Percentiles rank a stretch among this genome's conserved stretches.
phyloP scores from a whole-genome alignment of 139 green algal genomes.

The Pleodorina starrii region DNA sequence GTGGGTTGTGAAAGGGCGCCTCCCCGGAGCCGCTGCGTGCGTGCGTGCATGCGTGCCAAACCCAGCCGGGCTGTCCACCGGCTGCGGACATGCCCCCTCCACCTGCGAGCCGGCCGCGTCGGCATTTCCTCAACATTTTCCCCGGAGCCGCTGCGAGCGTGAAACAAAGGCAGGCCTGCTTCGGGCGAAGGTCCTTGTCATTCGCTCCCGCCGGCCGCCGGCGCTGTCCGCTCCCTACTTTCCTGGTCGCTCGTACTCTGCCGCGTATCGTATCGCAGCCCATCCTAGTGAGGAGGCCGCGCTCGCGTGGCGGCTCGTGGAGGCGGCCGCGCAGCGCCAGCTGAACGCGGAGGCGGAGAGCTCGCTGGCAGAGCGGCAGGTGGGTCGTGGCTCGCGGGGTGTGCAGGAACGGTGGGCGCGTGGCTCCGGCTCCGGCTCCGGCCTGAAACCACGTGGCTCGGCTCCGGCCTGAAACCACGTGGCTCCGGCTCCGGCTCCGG shows the following conservation, averaged over 20 bases:
- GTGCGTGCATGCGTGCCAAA: too few species aligned
- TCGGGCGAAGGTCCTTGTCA: not conserved
- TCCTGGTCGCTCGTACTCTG: too few species aligned
- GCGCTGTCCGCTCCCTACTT: not conserved
- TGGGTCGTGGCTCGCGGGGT: not conserved
- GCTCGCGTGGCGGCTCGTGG: not conserved
- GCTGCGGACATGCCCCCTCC: too few species aligned
- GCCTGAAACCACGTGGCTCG: not conserved
- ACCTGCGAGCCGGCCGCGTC: too few species aligned
- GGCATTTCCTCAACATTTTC: too few species aligned
- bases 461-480: not conserved
- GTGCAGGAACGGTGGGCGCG: not conserved
- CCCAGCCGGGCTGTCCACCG: too few species aligned
- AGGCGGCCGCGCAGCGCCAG: not conserved
- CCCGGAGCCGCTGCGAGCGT: too few species aligned
- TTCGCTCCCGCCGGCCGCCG: not conserved
- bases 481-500: not conserved
- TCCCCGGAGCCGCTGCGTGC: too few species aligned
- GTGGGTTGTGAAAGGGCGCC: too few species aligned
- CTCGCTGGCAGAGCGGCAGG: slow-evolving; percentile 19
- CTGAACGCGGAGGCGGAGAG: not conserved
- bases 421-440: not conserved
- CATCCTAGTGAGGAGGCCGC: slow-evolving; percentile 10
- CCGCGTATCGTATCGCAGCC: not conserved
- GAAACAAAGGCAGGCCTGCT: not conserved